Percentiles rank a stretch among this genome's conserved stretches.
Evolutionary conservation across 768 basidiomycete species (phyloP).

Genomic region (Daedalea quercina): DNA sequence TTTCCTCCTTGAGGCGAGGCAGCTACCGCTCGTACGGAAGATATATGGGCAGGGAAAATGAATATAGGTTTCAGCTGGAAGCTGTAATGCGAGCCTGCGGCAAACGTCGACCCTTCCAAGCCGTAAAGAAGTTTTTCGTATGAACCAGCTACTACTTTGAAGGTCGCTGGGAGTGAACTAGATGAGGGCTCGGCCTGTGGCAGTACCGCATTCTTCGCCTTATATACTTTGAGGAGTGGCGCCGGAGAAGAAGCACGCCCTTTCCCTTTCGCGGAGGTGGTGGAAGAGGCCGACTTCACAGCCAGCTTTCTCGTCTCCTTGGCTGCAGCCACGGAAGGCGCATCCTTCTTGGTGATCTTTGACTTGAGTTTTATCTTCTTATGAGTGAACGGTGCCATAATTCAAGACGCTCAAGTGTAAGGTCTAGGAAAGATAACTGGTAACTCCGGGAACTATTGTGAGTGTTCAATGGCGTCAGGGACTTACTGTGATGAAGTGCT

Average conservation of each 20-base stretch:
- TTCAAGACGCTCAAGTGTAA: constrained; percentile 6
- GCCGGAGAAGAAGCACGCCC: constrained; percentile 17
- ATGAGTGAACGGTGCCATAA: constrained; percentile 9
- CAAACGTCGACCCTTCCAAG: constrained; percentile 54
- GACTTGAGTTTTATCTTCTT: constrained; percentile 5
- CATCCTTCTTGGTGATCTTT: not conserved
- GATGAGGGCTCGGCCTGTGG: constrained; percentile 7
- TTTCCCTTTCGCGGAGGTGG: constrained; percentile 19
- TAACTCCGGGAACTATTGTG: no score
- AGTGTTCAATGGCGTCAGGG: no score
- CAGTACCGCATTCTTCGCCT: not conserved
- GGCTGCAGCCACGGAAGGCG: no score
- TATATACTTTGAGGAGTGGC: constrained; percentile 4
- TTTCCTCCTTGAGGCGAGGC: constrained; percentile 87
- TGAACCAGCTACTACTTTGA: constrained; percentile 86
- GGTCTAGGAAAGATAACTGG: constrained; percentile 4
- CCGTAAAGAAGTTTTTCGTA: constrained; percentile 97
- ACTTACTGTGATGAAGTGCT: not conserved
- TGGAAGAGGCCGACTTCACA: not conserved
- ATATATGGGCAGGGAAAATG: constrained; percentile 95
- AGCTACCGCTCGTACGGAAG: constrained; percentile 85
- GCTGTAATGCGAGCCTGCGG: constrained; percentile 24
- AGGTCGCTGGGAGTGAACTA: constrained; percentile 44
- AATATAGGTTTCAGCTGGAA: constrained; percentile 72
- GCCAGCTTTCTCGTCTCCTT: not conserved